phyloP scores from a whole-genome alignment of 2,329 filamentous ascomycete genomes.

The Emydomyces testavorans region DNA sequence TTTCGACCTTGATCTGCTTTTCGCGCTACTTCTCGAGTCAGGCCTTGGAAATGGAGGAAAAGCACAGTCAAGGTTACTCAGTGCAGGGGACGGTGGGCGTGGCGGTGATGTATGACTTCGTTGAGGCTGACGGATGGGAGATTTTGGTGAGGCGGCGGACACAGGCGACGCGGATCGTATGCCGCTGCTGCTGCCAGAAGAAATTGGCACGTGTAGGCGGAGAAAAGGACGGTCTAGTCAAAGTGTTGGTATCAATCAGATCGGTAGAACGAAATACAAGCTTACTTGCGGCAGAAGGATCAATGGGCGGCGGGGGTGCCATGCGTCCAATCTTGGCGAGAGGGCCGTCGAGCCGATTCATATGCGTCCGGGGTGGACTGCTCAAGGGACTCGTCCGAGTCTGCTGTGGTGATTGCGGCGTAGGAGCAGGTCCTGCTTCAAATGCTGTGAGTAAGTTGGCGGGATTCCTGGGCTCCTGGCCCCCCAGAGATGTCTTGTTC shows the following conservation, averaged over 20 bases:
- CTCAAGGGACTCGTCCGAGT: neutral
- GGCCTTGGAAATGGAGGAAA: conserved; percentile 44
- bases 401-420: conserved; percentile 17
- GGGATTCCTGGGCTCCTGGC: too few species aligned
- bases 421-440: conserved; percentile 13
- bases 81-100: conserved; percentile 36
- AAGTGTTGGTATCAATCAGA: too few species aligned
- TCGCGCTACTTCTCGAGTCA: conserved; percentile 21
- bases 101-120: conserved; percentile 34
- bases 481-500: too few species aligned
- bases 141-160: conserved; percentile 39
- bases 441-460: neutral
- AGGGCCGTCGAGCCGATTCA: conserved; percentile 3
- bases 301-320: conserved; percentile 44
- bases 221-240: conserved; percentile 33
- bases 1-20: conserved; percentile 3
- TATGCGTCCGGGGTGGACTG: neutral
- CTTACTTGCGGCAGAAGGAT: conserved; percentile 46
- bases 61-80: conserved; percentile 41
- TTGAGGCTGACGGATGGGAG: conserved; percentile 26
- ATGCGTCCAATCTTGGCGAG: conserved; percentile 35
- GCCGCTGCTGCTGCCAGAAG: conserved; percentile 26
- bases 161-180: conserved; percentile 54
- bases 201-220: conserved; percentile 46
- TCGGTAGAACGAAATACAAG: too few species aligned